These are phyloP conservation scores for Jatropha multifida DNA, from an alignment of 441 rosid genomes.

Conservation along the genomic window DNA sequence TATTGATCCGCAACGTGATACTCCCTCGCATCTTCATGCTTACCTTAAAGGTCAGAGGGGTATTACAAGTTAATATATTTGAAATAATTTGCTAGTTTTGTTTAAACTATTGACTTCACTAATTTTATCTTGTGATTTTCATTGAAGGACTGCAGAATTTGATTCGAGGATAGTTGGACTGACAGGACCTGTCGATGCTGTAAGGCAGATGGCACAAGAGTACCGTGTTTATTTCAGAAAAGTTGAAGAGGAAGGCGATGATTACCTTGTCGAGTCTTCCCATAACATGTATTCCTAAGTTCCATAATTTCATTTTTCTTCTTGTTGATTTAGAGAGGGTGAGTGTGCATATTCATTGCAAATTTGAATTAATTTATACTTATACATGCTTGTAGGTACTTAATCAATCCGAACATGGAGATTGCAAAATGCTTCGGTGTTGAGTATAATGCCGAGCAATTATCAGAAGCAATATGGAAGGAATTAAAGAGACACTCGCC, in stretches of 20 bases:
- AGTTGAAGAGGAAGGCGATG: slow-evolving; percentile 82
- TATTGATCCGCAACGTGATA: slow-evolving; percentile 87
- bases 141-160: slow-evolving; percentile 55
- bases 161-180: slow-evolving; percentile 68
- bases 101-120: slow-evolving; percentile 6
- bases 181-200: slow-evolving; percentile 59
- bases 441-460: slow-evolving; percentile 66
- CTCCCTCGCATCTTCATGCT: slow-evolving; percentile 63
- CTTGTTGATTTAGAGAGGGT: background rate
- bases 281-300: slow-evolving; percentile 63
- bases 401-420: slow-evolving; percentile 80
- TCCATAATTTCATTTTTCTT: background rate
- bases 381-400: slow-evolving; percentile 47
- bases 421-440: slow-evolving; percentile 71
- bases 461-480: slow-evolving; percentile 51
- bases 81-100: background rate
- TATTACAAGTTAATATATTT: background rate
- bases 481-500: slow-evolving; percentile 38
- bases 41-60: slow-evolving; percentile 67
- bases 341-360: background rate
- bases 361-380: background rate
- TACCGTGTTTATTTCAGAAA: slow-evolving; percentile 78
- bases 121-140: slow-evolving; percentile 7
- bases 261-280: slow-evolving; percentile 78
- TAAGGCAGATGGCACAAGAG: slow-evolving; percentile 85